Base-by-base conservation (phyloP, 306 rosid species). In the Potentilla sterilis region DNA sequence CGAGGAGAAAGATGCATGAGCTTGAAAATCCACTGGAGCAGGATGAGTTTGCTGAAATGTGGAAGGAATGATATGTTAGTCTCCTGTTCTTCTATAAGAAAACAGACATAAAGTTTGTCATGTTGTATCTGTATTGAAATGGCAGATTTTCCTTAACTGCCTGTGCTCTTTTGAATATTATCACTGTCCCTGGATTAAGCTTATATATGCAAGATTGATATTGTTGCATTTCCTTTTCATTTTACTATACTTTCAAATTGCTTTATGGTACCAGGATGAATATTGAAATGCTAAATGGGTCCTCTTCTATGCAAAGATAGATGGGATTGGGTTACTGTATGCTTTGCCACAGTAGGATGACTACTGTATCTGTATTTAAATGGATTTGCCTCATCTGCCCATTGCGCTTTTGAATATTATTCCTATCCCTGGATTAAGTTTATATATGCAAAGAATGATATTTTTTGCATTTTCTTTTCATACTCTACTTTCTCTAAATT, bases 1-100 rank as follows among this genome's bases (percentile, higher is more conserved):
- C 92, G 19, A 92, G 92, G 86, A 90, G 99, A 83, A 96, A 96
- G 82, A 89, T 88, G 97, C 99, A 92, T 43, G 98, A 89, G 91
- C 86, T 85, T 67, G 69, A 88, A 12, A 92, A 96, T 83, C 92
- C 96, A 74, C 68, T 92, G 86, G 97, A 90, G 83, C 96, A 89
- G 14, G 90, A 96, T 79, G 98, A 96, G 81, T 96, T 96, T 86
- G 93, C 98, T 11, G 96, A 89, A 74, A 90, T 96, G 98, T 96
- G 99, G 99, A 89, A 89, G 85, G 93, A 88, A 9, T 92, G 82
- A 78, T 41, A 79, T 41, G 38, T 80, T 71, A 10, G 68, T 46
- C 37, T 15, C 48, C 70, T 32, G 3, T 9, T 19, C 43, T 24
- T 41, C 64, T 51, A 19, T 9, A 54, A 16, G 79, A 64, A 77